Evolutionary conservation across 1,284 basidiomycete genomes (phyloP), one percentile per base, ranked within the genome.

Genomic region (Spongispora temasekensis): DNA sequence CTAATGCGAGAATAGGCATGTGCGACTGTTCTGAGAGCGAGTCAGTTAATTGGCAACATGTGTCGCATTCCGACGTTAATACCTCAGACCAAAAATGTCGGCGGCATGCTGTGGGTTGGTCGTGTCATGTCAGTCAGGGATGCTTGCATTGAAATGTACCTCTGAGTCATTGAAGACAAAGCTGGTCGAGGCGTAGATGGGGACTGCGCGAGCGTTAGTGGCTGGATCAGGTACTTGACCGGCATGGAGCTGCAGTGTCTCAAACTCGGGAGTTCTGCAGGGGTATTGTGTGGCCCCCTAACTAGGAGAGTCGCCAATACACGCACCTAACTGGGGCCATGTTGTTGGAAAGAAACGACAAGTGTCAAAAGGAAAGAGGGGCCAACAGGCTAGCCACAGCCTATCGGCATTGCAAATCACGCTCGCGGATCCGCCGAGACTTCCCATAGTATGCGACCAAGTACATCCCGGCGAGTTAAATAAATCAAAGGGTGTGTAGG

Each of bases 231-330:
- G 83, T 17, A 77, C 75, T 68, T 94, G 91, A 10, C 94, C 93
- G 37, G 89, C 93, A 69, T 95, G 94, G 34, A 95, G 80, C 77
- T 93, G 90, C 57, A 93, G 77, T 10, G 91, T 94, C 70, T 94
- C 91, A 68, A 92, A 93, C 70, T 92, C 89, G 31, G 62, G 62
- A 0, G 54, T 55, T 61, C 69, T 70, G 75, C 84, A 6, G 10
- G 48, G n/a, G 7, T n/a, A n/a, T n/a, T n/a, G n/a, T n/a, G n/a
- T n/a, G n/a, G n/a, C n/a, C n/a, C n/a, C n/a, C n/a, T n/a, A n/a
- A n/a, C n/a, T n/a, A n/a, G n/a, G n/a, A n/a, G n/a, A n/a, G n/a
- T n/a, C n/a, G n/a, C 15, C 7, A 13, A 40, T 25, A n/a, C n/a
- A 48, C 63, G 15, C 46, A 65, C 65, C 53, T n/a, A n/a, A n/a